A percentile compares a stretch with the other conserved stretches of the same genome.
These are phyloP conservation scores for Acorus gramineus DNA, from an alignment of 106 monocot genomes.

Conservation along the genomic window DNA sequence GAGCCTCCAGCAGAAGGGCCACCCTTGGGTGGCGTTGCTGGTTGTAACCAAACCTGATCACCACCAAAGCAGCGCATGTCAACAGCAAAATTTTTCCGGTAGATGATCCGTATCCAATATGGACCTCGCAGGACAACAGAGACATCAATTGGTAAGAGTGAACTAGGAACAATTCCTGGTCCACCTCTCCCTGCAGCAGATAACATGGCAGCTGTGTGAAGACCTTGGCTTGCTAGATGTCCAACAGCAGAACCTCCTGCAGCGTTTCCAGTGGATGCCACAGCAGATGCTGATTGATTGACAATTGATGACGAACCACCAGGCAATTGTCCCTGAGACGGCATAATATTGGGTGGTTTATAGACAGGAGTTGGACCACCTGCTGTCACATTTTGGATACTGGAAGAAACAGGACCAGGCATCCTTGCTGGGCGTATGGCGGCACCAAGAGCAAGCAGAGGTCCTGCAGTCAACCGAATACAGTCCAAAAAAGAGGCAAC, in stretches of 20 bases:
- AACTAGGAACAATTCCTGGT: constrained; percentile 94
- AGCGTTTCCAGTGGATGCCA: constrained; percentile 5
- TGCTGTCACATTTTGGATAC: no score
- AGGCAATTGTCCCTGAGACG: constrained; percentile 40
- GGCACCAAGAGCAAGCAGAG: constrained; percentile 80
- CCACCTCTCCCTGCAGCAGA: constrained; percentile 78
- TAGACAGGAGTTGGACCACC: constrained; percentile 27
- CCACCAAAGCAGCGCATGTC: constrained; percentile 99
- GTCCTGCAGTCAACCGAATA: constrained; percentile 92
- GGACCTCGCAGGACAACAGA: constrained; percentile 90
- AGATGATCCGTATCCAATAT: constrained; percentile 97
- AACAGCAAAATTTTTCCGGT: constrained; percentile 95
- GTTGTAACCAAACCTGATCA: constrained; percentile 99
- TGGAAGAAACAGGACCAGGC: constrained; percentile 58
- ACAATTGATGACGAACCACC: constrained; percentile 35
- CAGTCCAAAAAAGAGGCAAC: constrained; percentile 97
- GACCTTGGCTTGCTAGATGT: constrained; percentile 37
- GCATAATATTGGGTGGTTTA: constrained; percentile 39
- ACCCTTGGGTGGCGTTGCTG: constrained; percentile 93
- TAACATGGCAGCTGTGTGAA: constrained; percentile 58
- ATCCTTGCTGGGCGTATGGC: constrained; percentile 95
- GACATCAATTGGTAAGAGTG: constrained; percentile 92
- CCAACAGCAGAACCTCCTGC: constrained; percentile 10
- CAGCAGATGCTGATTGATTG: constrained; percentile 30
- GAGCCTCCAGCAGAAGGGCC: constrained; percentile 84